Evolutionary conservation across 78 protist genomes (phyloP).

Genomic region (slime mould (Dictyostelium discoideum)): DNA sequence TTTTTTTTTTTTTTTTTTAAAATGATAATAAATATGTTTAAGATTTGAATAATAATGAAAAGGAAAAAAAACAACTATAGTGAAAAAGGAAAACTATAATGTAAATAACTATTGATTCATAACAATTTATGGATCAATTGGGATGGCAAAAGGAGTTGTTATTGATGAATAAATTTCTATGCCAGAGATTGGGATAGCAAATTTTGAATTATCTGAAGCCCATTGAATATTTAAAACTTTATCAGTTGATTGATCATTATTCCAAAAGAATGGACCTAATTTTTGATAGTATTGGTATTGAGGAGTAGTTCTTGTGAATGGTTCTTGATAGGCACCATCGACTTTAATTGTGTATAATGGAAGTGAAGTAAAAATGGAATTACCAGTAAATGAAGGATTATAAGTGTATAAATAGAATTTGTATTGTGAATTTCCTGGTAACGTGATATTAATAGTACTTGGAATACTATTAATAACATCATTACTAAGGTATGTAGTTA

Average conservation of each 20-base stretch:
- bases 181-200: background rate
- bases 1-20: too few relatives aligned
- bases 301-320: background rate
- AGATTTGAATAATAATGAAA: background rate
- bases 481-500: background rate
- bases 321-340: background rate
- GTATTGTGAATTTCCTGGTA: background rate
- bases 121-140: background rate
- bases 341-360: background rate
- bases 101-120: too few relatives aligned
- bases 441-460: background rate
- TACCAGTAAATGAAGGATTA: background rate
- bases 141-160: background rate
- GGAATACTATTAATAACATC: background rate
- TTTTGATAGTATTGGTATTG: slow-evolving; percentile 6
- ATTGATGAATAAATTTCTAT: background rate
- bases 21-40: too few relatives aligned
- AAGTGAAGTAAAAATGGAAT: background rate
- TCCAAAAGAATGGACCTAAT: slow-evolving; percentile 13
- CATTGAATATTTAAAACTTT: background rate
- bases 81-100: background rate
- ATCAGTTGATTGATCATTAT: background rate
- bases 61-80: background rate
- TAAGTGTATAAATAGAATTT: background rate
- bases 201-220: background rate